Base-by-base conservation (phyloP, 164 flowering plant species). In the Malania oleifera region DNA sequence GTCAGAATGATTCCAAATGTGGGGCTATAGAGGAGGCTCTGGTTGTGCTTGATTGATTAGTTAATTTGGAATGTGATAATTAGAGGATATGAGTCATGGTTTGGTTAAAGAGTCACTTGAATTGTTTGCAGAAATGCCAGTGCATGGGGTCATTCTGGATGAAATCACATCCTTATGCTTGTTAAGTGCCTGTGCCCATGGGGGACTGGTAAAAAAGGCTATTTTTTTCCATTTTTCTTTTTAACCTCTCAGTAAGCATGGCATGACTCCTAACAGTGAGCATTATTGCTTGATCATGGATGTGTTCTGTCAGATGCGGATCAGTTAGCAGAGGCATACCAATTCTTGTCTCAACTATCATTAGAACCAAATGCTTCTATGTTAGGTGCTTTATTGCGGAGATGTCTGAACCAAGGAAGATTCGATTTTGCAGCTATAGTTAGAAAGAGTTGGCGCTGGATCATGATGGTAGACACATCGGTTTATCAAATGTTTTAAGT, bases 281-380 rank as follows among this genome's bases (percentile, higher is more conserved):
- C 98, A 88, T 52, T 89, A 81, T 67, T 90, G 95, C 48, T 86
- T 90, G 65, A 81, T 91, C 91, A 78, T 87, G 9, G 96, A 89
- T 73, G n/a, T n/a, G 86, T 72, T 48, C 60, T 92, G 9, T 73
- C 87, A 4, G 82, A 91, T 2, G 88, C 91, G 0, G 96, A 96
- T 14, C 73, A 54, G 43, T 56, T 84, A 27, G 66, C 63, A 8
- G 84, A 84, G 56, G 96, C 98, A 4, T 82, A 70, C 52, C 58
- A 73, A 45, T 85, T 92, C 50, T 10, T 85, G 6, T 59, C 69
- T 45, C 55, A 75, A 68, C 79, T 89, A 85, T 87, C 93, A 0
- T 43, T 75, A 11, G 76, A 81, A 46, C 93, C 96, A 35, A 82
- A 81, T 6, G 81, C 86, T 46, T 76, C 91, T 12, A 76, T 85